phyloP scores from a whole-genome alignment of 2,329 filamentous ascomycete species.

The Tolypocladium pustulatum region DNA sequence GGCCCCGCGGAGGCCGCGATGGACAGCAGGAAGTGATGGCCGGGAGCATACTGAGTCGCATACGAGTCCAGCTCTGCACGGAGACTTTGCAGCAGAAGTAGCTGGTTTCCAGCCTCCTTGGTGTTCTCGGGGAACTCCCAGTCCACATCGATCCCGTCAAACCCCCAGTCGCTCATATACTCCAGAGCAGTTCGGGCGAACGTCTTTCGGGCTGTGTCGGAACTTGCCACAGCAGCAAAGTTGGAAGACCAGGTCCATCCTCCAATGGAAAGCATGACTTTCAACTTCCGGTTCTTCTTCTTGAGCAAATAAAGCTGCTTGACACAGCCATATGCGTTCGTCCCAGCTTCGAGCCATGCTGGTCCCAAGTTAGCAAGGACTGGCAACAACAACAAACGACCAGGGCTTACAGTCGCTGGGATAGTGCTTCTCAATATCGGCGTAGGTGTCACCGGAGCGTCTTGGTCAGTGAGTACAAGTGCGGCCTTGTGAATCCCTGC shows the following conservation, averaged over 20 bases:
- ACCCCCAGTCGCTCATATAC: conserved; percentile 63
- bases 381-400: neutral
- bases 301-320: conserved; percentile 72
- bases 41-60: conserved; percentile 25
- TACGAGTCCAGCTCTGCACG: conserved; percentile 36
- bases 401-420: conserved; percentile 43
- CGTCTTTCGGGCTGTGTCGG: conserved; percentile 39
- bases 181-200: conserved; percentile 62
- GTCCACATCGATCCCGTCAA: conserved; percentile 35
- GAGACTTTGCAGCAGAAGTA: conserved; percentile 28
- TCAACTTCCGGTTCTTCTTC: conserved; percentile 63
- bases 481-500: too few relatives aligned
- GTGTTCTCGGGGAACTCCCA: conserved; percentile 26
- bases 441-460: conserved; percentile 53
- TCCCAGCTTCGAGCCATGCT: conserved; percentile 42
- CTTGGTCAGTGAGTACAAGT: conserved; percentile 14
- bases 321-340: conserved; percentile 66
- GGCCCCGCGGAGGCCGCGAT: conserved; percentile 39
- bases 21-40: conserved; percentile 37
- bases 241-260: conserved; percentile 74
- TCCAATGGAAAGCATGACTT: conserved; percentile 67
- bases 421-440: conserved; percentile 63
- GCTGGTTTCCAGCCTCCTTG: conserved; percentile 27
- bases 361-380: neutral
- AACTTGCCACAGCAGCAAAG: conserved; percentile 56